Base-by-base conservation (phyloP, 164 flowering plant genomes). In the Dillenia turbinata region DNA sequence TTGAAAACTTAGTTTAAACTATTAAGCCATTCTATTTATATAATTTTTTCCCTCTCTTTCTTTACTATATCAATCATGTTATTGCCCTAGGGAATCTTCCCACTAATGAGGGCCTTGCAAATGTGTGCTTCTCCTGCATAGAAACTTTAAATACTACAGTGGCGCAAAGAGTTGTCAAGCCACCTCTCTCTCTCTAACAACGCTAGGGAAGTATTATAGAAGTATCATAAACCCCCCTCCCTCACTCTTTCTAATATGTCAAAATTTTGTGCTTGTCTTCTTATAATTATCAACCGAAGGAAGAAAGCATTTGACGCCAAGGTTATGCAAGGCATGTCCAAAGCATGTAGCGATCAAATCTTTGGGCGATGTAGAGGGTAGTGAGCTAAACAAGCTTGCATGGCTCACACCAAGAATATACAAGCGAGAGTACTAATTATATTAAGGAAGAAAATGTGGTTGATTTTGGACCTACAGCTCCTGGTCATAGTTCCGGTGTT, bases 401-500 rank as follows among this genome's bases (percentile, higher is more conserved):
- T 17, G 49, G 58, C 5, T 44, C 12, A 13, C 26, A 45, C 13
- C 22, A 45, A 15, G 49, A 15, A 0, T 9, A 48, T 55, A 47
- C 14, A 66, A 47, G 19, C 2, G 49, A 33, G 7, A 33, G 40
- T 4, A 33, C 40, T 33, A 4, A 33, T 33, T 33, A 33, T 5
- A 33, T 5, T 33, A 5, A 47, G 59, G 45, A 3, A 19, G 69
- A 26, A 26, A 14, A 9, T 11, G 60, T 56, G 8, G 73, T 63
- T 14, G 71, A 59, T 47, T 74, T 68, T 57, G 61, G 76, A 57
- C 81, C 76, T 9, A 77, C 78, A 1, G 5, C 73, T 9, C 78
- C 78, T 0, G 81, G 78, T 15, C 81, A 77, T 63, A 77, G 76
- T 40, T 78, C 81, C 5, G 81, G 81, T 11, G 67, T 74, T 54